Evolutionary conservation across 2,329 filamentous ascomycete genomes (phyloP).

Genomic region (Lachnellula willkommii): DNA sequence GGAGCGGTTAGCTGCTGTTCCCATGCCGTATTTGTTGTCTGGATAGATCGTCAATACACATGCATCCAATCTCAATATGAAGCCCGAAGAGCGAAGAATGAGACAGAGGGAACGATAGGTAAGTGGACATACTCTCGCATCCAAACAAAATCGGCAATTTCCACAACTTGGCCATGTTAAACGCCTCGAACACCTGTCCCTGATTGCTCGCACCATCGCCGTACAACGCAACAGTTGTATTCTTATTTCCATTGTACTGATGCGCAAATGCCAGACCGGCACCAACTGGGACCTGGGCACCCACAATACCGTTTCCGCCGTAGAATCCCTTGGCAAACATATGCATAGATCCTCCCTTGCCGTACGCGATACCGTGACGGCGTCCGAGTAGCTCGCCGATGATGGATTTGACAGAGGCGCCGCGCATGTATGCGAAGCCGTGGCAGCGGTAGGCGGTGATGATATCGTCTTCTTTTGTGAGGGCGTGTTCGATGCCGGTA

Average conservation of each 20-base stretch:
- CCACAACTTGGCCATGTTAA: constrained; percentile 99
- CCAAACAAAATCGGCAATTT: constrained; percentile 92
- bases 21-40: constrained; percentile 99
- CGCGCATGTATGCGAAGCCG: constrained; percentile 96
- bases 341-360: constrained; percentile 99
- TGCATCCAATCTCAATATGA: background rate
- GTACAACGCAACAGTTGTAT: constrained; percentile 83
- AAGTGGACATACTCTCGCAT: constrained; percentile 77
- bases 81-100: background rate
- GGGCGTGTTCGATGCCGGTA: constrained; percentile 92
- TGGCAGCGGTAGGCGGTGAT: constrained; percentile 99
- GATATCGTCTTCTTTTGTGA: constrained; percentile 84
- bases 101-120: background rate
- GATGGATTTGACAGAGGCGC: constrained; percentile 82
- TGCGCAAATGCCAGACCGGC: constrained; percentile 95
- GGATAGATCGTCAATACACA: background rate
- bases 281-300: constrained; percentile 95
- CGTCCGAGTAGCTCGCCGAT: constrained; percentile 94
- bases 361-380: constrained; percentile 93
- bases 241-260: constrained; percentile 85
- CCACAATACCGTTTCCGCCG: constrained; percentile 98
- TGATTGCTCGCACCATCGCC: constrained; percentile 99
- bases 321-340: constrained; percentile 99
- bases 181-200: constrained; percentile 98
- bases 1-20: constrained; percentile 88